These are phyloP conservation scores for Globisporangium sylvaticum DNA, from an alignment of 352 stramenopile species.

Conservation along the genomic window DNA sequence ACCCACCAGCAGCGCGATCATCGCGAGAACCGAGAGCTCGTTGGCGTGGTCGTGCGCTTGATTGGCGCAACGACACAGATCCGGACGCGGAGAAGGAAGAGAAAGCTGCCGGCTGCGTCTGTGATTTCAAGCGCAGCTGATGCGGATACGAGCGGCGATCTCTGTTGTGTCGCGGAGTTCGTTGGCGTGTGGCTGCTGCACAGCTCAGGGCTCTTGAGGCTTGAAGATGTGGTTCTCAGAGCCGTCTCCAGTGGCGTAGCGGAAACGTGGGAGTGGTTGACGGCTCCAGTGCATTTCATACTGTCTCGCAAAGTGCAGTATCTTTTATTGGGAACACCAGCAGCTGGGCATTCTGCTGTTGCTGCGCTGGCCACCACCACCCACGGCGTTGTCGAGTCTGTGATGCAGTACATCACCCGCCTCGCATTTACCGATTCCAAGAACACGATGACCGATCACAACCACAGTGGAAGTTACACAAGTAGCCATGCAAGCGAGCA, in stretches of 20 bases:
- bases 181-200: constrained; percentile 18
- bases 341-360: not conserved
- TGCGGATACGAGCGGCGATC: no score
- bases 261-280: constrained; percentile 7
- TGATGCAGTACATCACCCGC: constrained; percentile 22
- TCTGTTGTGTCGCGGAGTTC: constrained; percentile 2
- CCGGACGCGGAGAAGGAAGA: not conserved
- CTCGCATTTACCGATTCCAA: constrained; percentile 15
- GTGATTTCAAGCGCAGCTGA: not conserved
- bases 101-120: not conserved
- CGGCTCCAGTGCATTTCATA: not conserved
- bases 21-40: constrained; percentile 6
- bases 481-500: not conserved
- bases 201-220: constrained; percentile 8
- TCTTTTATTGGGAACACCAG: not conserved
- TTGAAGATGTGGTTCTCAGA: constrained; percentile 21
- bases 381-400: constrained; percentile 1
- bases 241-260: not conserved
- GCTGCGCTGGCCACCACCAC: constrained; percentile 8
- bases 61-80: constrained; percentile 6
- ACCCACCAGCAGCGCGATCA: not conserved
- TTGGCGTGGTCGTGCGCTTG: constrained; percentile 1
- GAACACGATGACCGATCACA: not conserved
- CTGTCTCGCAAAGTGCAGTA: not conserved
- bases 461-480: not conserved